phyloP scores from a whole-genome alignment of 169 alveolate genomes.

The Cryptosporidium bovis region DNA sequence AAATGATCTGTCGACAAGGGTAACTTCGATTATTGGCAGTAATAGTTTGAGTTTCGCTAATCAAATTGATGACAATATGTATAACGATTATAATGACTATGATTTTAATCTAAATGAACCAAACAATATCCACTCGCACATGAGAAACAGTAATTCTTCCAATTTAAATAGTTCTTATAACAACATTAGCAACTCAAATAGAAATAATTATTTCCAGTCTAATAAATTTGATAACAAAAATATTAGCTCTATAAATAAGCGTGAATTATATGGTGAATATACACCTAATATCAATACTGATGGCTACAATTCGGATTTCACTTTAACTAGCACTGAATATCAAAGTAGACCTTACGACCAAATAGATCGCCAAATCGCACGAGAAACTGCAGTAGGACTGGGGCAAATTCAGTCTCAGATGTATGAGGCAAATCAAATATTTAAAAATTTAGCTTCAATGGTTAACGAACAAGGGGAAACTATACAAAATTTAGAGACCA shows the following conservation, averaged over 20 bases:
- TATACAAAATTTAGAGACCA: conserved; percentile 52
- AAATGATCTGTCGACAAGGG: conserved; percentile 4
- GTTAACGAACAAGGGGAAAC: conserved; percentile 68
- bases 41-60: not conserved
- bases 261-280: not conserved
- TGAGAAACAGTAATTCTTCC: not conserved
- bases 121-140: not conserved
- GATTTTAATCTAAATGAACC: too few relatives aligned
- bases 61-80: not conserved
- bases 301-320: not conserved
- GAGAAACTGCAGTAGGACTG: conserved; percentile 37
- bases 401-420: conserved; percentile 52
- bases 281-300: not conserved
- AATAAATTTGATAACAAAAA: too few relatives aligned
- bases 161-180: not conserved
- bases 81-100: not conserved
- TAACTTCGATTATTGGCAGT: not conserved
- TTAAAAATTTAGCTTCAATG: conserved; percentile 40
- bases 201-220: too few relatives aligned
- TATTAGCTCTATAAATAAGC: too few relatives aligned
- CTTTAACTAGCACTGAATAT: not conserved
- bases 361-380: conserved; percentile 64
- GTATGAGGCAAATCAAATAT: conserved; percentile 54
- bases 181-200: not conserved
- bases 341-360: not conserved